A percentile compares a stretch with the other conserved stretches of the same genome.
Conservation (phyloP, 768 basidiomycete genomes). For the Melanogaster broomeanus region DNA sequence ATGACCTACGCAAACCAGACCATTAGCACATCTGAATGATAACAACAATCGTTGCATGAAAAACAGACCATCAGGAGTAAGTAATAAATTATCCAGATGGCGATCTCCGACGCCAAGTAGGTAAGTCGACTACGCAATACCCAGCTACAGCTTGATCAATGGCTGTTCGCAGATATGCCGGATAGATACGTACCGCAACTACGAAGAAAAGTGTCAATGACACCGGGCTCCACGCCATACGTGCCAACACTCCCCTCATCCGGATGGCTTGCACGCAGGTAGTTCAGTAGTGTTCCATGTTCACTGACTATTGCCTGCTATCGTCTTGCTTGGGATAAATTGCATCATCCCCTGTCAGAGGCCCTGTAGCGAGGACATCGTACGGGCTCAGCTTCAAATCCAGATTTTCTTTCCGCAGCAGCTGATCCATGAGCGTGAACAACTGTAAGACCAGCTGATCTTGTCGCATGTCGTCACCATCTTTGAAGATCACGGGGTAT, state of each 20-base stretch:
- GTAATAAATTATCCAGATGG: conserved; percentile 91
- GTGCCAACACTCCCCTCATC: conserved; percentile 96
- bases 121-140: conserved; percentile 97
- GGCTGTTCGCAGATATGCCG: neutral
- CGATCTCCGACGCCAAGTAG: conserved; percentile 96
- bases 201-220: conserved; percentile 94
- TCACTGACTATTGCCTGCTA: conserved; percentile 95
- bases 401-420: conserved; percentile 92
- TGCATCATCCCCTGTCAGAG: conserved; percentile 94
- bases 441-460: conserved; percentile 98
- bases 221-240: conserved; percentile 90
- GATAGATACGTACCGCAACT: conserved; percentile 78
- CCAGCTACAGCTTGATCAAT: conserved; percentile 64
- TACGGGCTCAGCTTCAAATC: conserved; percentile 92
- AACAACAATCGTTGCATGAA: neutral
- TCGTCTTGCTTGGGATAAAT: conserved; percentile 94
- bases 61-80: conserved; percentile 82
- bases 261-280: conserved; percentile 81
- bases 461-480: conserved; percentile 97
- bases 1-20: conserved; percentile 52
- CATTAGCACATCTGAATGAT: conserved; percentile 4
- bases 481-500: conserved; percentile 97
- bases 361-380: conserved; percentile 90
- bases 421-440: conserved; percentile 96
- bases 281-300: conserved; percentile 84